These are phyloP conservation scores for Phlyctochytrium arcticum DNA, from an alignment of 192 early-diverging fungal genomes.

Conservation along the genomic window DNA sequence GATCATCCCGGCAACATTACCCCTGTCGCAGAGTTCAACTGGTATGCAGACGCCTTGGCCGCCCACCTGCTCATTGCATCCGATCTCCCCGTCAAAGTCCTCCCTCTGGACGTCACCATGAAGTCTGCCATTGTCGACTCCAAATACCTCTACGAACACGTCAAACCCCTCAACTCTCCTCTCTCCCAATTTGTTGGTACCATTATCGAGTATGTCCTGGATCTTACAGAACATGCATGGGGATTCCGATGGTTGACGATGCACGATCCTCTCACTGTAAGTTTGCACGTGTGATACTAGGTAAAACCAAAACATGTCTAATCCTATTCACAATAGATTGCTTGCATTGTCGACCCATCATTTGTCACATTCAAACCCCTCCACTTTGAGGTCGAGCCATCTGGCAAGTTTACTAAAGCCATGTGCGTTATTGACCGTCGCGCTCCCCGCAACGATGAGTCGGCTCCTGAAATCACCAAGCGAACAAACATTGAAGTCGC, in stretches of 20 bases:
- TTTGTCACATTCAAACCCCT: conserved; percentile 9
- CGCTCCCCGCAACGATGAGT: background rate
- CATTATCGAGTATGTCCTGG: conserved; percentile 19
- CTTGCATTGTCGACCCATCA: conserved; percentile 11
- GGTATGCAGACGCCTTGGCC: conserved; percentile 19
- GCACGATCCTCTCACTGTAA: conserved; percentile 21
- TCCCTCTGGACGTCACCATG: conserved; percentile 22
- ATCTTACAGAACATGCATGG: conserved; percentile 11
- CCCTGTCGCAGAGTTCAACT: conserved; percentile 26
- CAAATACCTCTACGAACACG: conserved; percentile 19
- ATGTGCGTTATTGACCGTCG: conserved; percentile 24
- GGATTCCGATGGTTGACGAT: conserved; percentile 14
- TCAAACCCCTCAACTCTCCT: conserved; percentile 13
- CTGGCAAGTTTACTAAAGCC: conserved; percentile 10
- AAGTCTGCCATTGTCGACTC: conserved; percentile 10
- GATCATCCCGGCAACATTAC: conserved; percentile 23
- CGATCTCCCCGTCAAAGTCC: conserved; percentile 10
- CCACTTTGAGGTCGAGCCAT: conserved; percentile 20
- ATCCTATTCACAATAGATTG: too few species aligned
- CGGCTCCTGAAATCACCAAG: background rate
- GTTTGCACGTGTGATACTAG: background rate
- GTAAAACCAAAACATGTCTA: too few species aligned
- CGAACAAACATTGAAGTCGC: conserved; percentile 22
- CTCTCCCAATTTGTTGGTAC: conserved; percentile 14
- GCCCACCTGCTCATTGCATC: conserved; percentile 19